Base-by-base conservation (phyloP, 2,329 filamentous ascomycete genomes). In the Cryphonectria carpinicola region DNA sequence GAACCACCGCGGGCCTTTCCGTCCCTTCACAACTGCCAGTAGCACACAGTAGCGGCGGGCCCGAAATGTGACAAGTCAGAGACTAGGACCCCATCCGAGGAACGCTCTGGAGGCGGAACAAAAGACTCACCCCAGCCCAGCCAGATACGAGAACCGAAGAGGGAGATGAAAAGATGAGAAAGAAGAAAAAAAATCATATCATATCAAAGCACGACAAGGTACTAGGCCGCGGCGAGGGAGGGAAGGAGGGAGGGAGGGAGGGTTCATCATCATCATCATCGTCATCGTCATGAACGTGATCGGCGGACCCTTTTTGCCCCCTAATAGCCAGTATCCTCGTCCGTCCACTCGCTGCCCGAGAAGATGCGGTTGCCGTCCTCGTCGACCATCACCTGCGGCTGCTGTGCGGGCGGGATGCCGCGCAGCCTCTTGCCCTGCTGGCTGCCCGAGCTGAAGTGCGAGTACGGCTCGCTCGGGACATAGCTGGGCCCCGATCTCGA, bases 281-380 rank as follows among this genome's bases (percentile, higher is more conserved):
- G 70, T 58, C 64, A 52, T 67, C 49, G 69, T 66, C 52, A 63
- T 66, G 68, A 52, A 65, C 65, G 41, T 56, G 66, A 72, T 49
- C 70, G 66, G 61, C 69, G 68, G 67, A 73, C 70, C 63, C 74
- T 72, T 75, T 77, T 80, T 76, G 77, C 79, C 70, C 65, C 76
- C 81, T 76, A 89, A 76, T 84, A 89, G 22, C 58, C 58, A 49
- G 83, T 86, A 78, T 90, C 88, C 77, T 90, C 89, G 73, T 91
- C 89, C 1, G 88, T 90, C 89, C 89, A 91, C 76, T 91, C 89
- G 78, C 88, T 90, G 17, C 87, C 88, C 43, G 87, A 89, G n/a
- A 87, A 81, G 72, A 90, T 88, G 46, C 89, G 84, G 78, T 88
- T 87, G n/a, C 87, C 88, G 49, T 90, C 85, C n/a, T 81, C 80